Conservation (phyloP, 495 filamentous ascomycete genomes). For the Aspergillus bridgeri region DNA sequence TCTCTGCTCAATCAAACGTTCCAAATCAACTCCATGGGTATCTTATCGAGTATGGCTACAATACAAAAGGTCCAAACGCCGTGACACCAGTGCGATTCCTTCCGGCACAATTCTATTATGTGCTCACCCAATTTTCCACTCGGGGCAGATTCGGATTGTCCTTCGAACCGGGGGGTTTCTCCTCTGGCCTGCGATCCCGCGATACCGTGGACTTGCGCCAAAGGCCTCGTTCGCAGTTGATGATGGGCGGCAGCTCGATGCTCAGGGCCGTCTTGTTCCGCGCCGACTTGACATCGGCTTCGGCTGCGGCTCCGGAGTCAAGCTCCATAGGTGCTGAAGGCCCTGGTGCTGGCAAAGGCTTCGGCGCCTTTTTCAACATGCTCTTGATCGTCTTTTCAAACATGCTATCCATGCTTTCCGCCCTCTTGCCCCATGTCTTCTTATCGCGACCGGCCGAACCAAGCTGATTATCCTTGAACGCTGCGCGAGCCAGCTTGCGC, state of each 20-base stretch:
- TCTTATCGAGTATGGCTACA: slow-evolving; percentile 34
- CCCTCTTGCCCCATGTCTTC: slow-evolving; percentile 42
- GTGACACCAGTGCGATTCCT: slow-evolving; percentile 15
- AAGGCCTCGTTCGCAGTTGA: slow-evolving; percentile 46
- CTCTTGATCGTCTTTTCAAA: slow-evolving; percentile 47
- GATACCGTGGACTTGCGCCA: slow-evolving; percentile 35
- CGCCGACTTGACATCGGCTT: slow-evolving; percentile 25
- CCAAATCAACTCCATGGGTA: slow-evolving; percentile 31
- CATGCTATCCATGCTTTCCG: slow-evolving; percentile 47
- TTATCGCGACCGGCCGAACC: slow-evolving; percentile 37
- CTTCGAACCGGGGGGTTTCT: slow-evolving; percentile 26
- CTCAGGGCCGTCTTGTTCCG: slow-evolving; percentile 29
- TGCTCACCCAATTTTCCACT: slow-evolving; percentile 28
- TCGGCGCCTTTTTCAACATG: slow-evolving; percentile 33
- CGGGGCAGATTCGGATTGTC: slow-evolving; percentile 23
- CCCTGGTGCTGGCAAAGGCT: slow-evolving; percentile 15
- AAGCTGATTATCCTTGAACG: slow-evolving; percentile 41
- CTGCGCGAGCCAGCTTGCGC: slow-evolving; percentile 58
- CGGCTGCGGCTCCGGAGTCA: slow-evolving; percentile 25
- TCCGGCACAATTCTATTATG: slow-evolving; percentile 15
- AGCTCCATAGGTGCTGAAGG: slow-evolving; percentile 30
- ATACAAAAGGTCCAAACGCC: slow-evolving; percentile 23
- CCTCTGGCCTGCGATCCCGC: slow-evolving; percentile 25
- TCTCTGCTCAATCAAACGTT: slow-evolving; percentile 1
- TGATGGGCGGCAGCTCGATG: slow-evolving; percentile 45